Percentiles rank a stretch among this genome's conserved stretches.
Conservation (phyloP, 2,329 filamentous ascomycete genomes). For the Remersonia thermophila region DNA sequence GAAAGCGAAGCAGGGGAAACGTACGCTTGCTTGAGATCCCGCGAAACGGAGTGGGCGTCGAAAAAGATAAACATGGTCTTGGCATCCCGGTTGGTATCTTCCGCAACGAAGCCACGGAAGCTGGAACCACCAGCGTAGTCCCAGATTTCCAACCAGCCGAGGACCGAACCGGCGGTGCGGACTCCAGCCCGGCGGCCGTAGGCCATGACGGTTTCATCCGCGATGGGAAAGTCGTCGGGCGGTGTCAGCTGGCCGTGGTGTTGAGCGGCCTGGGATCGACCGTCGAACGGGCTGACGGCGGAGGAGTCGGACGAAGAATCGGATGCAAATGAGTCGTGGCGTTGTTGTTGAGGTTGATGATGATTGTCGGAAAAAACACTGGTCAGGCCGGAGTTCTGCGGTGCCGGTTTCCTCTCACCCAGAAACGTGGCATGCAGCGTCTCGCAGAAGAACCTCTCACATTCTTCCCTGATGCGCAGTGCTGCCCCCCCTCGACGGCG, state of each 20-base stretch:
- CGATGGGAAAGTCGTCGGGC: constrained; percentile 31
- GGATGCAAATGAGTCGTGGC: too few species aligned
- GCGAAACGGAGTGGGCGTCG: constrained; percentile 54
- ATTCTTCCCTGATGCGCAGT: constrained; percentile 96
- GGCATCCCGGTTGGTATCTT: constrained; percentile 44
- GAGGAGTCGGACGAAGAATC: too few species aligned
- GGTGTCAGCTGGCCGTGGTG: constrained; percentile 31
- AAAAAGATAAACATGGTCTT: constrained; percentile 83
- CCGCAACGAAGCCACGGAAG: constrained; percentile 75
- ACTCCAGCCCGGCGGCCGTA: constrained; percentile 14
- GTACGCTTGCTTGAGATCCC: constrained; percentile 80
- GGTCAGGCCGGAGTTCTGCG: constrained; percentile 76
- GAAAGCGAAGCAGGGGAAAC: constrained; percentile 27
- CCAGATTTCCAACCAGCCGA: constrained; percentile 65
- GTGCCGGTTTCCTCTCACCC: constrained; percentile 76
- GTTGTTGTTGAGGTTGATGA: constrained; percentile 14
- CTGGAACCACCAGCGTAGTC: constrained; percentile 75
- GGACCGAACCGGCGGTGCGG: constrained; percentile 26
- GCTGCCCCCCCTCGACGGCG: constrained; percentile 77
- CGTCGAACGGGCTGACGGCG: too few species aligned
- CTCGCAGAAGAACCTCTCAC: constrained; percentile 99
- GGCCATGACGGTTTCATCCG: constrained; percentile 14
- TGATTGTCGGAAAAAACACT: constrained; percentile 45
- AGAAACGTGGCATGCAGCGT: constrained; percentile 86
- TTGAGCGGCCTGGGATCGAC: background rate